Evolutionary conservation across 2,329 filamentous ascomycete species (phyloP).

Genomic region (Conoideocrella luteorostrata): DNA sequence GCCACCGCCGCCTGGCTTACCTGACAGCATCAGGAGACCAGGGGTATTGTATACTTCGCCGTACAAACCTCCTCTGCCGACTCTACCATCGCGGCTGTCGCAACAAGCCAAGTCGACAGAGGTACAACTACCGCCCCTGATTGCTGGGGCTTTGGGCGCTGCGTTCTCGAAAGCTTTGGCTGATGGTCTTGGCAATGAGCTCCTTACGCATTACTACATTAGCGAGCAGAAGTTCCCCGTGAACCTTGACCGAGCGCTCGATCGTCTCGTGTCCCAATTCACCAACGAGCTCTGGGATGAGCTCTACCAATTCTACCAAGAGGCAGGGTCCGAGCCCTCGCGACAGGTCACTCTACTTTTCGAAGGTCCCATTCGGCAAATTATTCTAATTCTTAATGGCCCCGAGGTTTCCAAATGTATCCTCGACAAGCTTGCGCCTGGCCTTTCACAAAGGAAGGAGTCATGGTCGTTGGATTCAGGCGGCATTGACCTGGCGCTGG

Average conservation of each 20-base stretch:
- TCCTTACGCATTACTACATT: conserved; percentile 31
- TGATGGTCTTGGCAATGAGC: conserved; percentile 28
- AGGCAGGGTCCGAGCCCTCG: conserved; percentile 18
- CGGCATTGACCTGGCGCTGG: conserved; percentile 27
- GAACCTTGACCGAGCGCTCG: conserved; percentile 30
- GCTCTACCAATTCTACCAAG: conserved; percentile 27
- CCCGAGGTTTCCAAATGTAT: conserved; percentile 28
- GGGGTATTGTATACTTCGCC: conserved; percentile 11
- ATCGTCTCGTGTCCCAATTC: conserved; percentile 27
- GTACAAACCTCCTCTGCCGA: conserved; percentile 29
- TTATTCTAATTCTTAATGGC: conserved; percentile 30
- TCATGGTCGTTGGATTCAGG: conserved; percentile 26
- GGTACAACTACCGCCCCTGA: conserved; percentile 28
- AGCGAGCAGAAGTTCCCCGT: conserved; percentile 24
- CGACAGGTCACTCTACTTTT: conserved; percentile 28
- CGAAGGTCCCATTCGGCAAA: conserved; percentile 30
- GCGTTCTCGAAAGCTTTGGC: conserved; percentile 29
- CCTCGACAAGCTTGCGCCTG: conserved; percentile 28
- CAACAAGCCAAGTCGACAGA: conserved; percentile 24
- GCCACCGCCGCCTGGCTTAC: conserved; percentile 20
- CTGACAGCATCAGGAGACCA: conserved; percentile 19
- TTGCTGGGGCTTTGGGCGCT: conserved; percentile 27
- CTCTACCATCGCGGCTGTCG: conserved; percentile 21
- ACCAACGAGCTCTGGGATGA: conserved; percentile 29
- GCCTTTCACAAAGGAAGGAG: conserved; percentile 23